A percentile compares a stretch with the other conserved stretches of the same genome.
These are phyloP conservation scores for Hyphopichia fennica DNA, from an alignment of 1,139 yeast species.

Conservation along the genomic window DNA sequence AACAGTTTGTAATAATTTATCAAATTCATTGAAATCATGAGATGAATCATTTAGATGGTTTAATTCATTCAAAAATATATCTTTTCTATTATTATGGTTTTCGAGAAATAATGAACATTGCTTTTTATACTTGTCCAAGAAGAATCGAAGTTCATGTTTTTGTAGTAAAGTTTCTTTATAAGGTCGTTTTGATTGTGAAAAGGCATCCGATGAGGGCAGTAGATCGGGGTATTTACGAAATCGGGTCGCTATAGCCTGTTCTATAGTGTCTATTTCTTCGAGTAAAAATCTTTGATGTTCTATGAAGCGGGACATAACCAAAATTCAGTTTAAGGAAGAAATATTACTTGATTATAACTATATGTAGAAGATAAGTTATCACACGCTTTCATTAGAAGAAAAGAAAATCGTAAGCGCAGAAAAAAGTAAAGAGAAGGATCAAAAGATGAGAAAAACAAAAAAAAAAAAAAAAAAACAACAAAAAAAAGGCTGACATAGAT, in stretches of 20 bases:
- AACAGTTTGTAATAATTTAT: constrained; percentile 34
- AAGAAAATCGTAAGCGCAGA: no score
- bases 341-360: no score
- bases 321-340: background rate
- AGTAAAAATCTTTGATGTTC: constrained; percentile 37
- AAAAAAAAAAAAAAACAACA: background rate
- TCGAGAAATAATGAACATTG: constrained; percentile 21
- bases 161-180: constrained; percentile 53
- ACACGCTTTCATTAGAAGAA: no score
- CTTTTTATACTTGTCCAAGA: constrained; percentile 49
- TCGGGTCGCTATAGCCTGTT: constrained; percentile 30
- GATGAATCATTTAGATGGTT: constrained; percentile 26
- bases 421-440: background rate
- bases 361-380: no score
- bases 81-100: constrained; percentile 14
- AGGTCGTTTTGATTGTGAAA: constrained; percentile 27
- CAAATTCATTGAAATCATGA: constrained; percentile 41
- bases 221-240: constrained; percentile 31
- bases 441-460: background rate
- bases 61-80: constrained; percentile 19
- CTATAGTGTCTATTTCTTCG: constrained; percentile 40
- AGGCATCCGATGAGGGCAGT: constrained; percentile 9
- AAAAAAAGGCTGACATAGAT: background rate
- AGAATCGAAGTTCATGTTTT: constrained; percentile 64
- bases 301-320: constrained; percentile 29